Base-by-base conservation (phyloP, 768 basidiomycete species). In the Leccinum disarticulatum region DNA sequence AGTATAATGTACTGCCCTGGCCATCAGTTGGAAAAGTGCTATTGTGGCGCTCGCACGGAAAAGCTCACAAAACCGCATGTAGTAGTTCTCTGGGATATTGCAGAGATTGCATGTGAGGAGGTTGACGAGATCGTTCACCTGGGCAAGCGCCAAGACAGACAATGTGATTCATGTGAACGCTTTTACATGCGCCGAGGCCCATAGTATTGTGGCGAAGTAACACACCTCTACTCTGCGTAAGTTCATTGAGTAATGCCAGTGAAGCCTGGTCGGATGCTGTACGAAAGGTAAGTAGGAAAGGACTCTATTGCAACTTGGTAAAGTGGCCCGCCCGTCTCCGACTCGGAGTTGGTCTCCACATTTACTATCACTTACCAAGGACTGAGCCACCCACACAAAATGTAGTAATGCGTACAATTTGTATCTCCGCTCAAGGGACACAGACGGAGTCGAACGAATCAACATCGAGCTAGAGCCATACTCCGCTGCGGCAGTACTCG, bases 1-100 rank as follows among this genome's bases (percentile, higher is more conserved):
- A 82, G 59, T 43, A 77, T 71, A 56, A 80, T 79, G 66, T 78
- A 78, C 1, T 77, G 70, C 70, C 83, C 83, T 84, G 48, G 41
- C 11, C 14, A 15, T 59, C 47, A 55, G 56, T 63, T 56, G 30
- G 30, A 59, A 49, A 49, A n/a, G 56, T 48, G 27, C 19, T 7
- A 28, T 50, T 36, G 46, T 30, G 15, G 17, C n/a, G 41, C 14
- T 33, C 10, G 17, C n/a, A 11, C 15, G 14, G n/a, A 35, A 50
- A 52, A 59, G 55, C 70, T 54, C 59, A 77, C 71, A 74, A 51
- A 63, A 70, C 51, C 63, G 60, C 53, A 77, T 71, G 14, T 70
- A 70, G 58, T 80, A 81, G 68, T 80, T 79, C 59, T 83, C 83
- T 1, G 82, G 82, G n/a, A 84, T 69, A 66, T 81, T 83, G 64